Percentiles rank a stretch among this genome's conserved stretches.
Conservation (phyloP, 768 basidiomycete genomes). For the Leccinum sublutescens region DNA sequence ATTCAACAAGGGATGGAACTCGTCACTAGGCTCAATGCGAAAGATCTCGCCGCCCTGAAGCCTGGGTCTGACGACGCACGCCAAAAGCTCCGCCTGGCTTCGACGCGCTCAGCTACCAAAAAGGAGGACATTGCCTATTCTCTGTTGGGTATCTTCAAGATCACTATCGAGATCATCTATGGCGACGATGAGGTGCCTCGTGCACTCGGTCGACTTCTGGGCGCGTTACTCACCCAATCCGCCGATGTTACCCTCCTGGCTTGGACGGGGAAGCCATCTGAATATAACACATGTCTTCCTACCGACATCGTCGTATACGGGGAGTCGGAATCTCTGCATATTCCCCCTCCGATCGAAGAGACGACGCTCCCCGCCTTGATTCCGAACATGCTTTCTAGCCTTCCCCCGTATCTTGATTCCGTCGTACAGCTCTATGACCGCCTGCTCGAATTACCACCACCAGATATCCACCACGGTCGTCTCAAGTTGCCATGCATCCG, state of each 20-base stretch:
- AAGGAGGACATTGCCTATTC: conserved; percentile 29
- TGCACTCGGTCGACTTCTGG: conserved; percentile 25
- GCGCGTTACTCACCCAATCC: conserved; percentile 15
- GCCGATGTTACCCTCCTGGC: conserved; percentile 15
- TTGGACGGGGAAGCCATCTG: conserved; percentile 21
- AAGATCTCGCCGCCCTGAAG: conserved; percentile 9
- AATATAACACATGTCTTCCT: conserved; percentile 25
- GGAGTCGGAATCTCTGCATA: conserved; percentile 1
- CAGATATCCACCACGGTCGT: conserved; percentile 17
- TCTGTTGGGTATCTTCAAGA: conserved; percentile 26
- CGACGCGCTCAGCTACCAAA: conserved; percentile 21
- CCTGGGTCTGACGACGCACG: conserved; percentile 16
- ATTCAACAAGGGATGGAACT: conserved; percentile 23
- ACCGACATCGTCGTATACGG: conserved; percentile 19
- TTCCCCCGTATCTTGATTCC: background rate
- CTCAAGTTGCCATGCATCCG: conserved; percentile 15
- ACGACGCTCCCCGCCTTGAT: conserved; percentile 5
- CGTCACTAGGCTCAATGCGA: conserved; percentile 10
- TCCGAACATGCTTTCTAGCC: background rate
- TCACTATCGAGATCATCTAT: conserved; percentile 18
- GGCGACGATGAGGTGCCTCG: conserved; percentile 21
- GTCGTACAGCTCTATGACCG: conserved; percentile 11
- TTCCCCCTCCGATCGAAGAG: conserved; percentile 10
- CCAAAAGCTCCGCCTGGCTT: conserved; percentile 22
- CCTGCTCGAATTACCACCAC: conserved; percentile 10